These are phyloP conservation scores for Paspalum vaginatum DNA, from an alignment of 176 grass and related monocot species.

Conservation along the genomic window DNA sequence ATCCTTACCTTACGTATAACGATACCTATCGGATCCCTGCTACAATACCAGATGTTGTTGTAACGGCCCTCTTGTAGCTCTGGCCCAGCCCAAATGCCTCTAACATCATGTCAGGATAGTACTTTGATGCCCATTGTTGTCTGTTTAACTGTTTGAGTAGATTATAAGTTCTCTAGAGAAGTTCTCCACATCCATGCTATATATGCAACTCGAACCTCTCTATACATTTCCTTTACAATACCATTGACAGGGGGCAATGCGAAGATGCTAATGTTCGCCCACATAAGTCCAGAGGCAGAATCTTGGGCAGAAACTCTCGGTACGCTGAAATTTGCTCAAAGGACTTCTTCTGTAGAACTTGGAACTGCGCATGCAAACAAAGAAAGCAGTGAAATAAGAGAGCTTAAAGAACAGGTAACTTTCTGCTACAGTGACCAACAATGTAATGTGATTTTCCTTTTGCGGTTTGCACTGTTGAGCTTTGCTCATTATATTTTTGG, in stretches of 20 bases:
- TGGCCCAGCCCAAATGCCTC: too few species aligned
- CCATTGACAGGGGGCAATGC: conserved; percentile 64
- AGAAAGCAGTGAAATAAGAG: conserved; percentile 85
- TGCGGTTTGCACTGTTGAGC: neutral
- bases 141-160: neutral
- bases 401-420: conserved; percentile 85
- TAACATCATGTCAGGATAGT: conserved; percentile 10
- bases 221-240: conserved; percentile 32
- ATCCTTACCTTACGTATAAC: too few species aligned
- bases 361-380: conserved; percentile 72
- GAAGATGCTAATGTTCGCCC: conserved; percentile 83
- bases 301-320: conserved; percentile 79
- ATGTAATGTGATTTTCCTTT: neutral
- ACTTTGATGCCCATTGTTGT: neutral
- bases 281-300: conserved; percentile 74
- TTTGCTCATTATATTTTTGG: conserved; percentile 26
- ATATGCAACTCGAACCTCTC: conserved; percentile 19
- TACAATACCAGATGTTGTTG: too few species aligned
- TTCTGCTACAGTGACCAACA: conserved; percentile 16
- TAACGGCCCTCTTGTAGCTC: too few species aligned
- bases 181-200: neutral
- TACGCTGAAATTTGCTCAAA: conserved; percentile 94
- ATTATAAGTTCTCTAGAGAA: conserved; percentile 16
- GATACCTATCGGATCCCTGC: too few species aligned
- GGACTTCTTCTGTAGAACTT: conserved; percentile 81